phyloP scores from a whole-genome alignment of 768 basidiomycete species.

The Candolleomyces efflorescens region DNA sequence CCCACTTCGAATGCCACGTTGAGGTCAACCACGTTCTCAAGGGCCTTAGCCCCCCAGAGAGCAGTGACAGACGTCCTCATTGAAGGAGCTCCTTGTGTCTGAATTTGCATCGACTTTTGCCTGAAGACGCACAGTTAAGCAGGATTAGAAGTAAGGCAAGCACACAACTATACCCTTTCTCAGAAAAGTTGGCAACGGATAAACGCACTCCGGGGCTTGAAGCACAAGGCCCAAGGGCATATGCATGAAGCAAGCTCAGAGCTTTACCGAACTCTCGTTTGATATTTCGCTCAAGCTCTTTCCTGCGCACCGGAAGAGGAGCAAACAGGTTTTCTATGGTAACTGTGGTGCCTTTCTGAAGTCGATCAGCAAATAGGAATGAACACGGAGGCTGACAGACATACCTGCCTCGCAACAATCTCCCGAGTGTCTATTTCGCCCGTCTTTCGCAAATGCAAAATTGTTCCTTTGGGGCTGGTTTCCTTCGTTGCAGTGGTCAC shows the following conservation, averaged over 20 bases:
- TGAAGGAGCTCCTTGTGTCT: conserved; percentile 64
- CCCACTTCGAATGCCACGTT: conserved; percentile 66
- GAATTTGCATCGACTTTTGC: conserved; percentile 63
- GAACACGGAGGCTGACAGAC: conserved; percentile 11
- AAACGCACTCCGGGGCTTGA: conserved; percentile 69
- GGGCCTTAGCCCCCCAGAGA: conserved; percentile 81
- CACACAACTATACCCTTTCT: conserved; percentile 57
- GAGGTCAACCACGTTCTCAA: conserved; percentile 74
- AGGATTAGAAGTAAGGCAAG: not conserved
- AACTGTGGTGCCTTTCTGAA: conserved; percentile 87
- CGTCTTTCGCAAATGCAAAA: conserved; percentile 65
- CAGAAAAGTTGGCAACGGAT: conserved; percentile 61
- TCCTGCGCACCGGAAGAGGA: conserved; percentile 84
- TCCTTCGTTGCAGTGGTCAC: conserved; percentile 70
- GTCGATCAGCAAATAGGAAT: not conserved
- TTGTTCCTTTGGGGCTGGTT: conserved; percentile 74
- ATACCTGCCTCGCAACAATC: conserved; percentile 76
- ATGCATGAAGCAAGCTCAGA: conserved; percentile 76
- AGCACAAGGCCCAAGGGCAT: conserved; percentile 85
- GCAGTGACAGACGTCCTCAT: conserved; percentile 61
- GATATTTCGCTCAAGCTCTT: conserved; percentile 83
- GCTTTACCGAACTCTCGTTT: conserved; percentile 91
- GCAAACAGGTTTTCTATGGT: conserved; percentile 67
- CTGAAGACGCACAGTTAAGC: conserved; percentile 27
- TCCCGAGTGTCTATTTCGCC: conserved; percentile 56